A percentile compares a stretch with the other conserved stretches of the same genome.
phyloP scores from a whole-genome alignment of 2,329 filamentous ascomycete genomes.

The Calycina marina region DNA sequence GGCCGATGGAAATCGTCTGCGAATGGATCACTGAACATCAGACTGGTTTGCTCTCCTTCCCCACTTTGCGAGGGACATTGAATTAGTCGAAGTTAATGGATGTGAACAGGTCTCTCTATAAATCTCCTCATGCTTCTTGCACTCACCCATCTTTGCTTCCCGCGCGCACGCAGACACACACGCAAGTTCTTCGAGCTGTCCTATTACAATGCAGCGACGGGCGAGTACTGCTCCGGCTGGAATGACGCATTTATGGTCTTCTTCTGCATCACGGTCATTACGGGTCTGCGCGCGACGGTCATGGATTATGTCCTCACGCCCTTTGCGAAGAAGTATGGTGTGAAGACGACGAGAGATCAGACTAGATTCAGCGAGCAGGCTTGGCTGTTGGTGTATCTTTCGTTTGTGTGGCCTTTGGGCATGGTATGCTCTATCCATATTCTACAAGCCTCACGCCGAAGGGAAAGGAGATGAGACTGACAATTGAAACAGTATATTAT shows the following conservation, averaged over 20 bases:
- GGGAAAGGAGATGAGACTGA: too few relatives aligned
- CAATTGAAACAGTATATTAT: conserved; percentile 58
- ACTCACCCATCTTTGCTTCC: conserved; percentile 70
- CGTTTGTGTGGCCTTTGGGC: conserved; percentile 67
- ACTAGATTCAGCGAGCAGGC: conserved; percentile 87
- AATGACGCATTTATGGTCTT: conserved; percentile 68
- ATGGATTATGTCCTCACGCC: conserved; percentile 85
- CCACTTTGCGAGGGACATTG: too few relatives aligned
- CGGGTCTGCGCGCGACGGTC: conserved; percentile 63
- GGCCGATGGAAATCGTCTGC: conserved; percentile 43
- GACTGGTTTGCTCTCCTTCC: conserved; percentile 43
- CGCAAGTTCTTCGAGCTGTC: conserved; percentile 78
- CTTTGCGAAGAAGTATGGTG: conserved; percentile 55
- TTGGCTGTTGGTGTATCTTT: conserved; percentile 79
- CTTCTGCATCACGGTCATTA: conserved; percentile 73
- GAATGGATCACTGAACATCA: conserved; percentile 67
- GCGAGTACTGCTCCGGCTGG: conserved; percentile 59
- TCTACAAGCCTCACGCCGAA: too few relatives aligned
- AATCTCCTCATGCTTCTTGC: conserved; percentile 74
- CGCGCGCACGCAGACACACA: conserved; percentile 65
- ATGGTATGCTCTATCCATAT: conserved; percentile 43
- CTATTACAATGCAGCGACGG: conserved; percentile 58
- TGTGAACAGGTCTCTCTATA: conserved; percentile 64
- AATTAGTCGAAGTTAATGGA: too few relatives aligned
- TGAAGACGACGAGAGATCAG: conserved; percentile 61